Evolutionary conservation across 345 rosid species (phyloP).

Genomic region (Boechera retrofracta): DNA sequence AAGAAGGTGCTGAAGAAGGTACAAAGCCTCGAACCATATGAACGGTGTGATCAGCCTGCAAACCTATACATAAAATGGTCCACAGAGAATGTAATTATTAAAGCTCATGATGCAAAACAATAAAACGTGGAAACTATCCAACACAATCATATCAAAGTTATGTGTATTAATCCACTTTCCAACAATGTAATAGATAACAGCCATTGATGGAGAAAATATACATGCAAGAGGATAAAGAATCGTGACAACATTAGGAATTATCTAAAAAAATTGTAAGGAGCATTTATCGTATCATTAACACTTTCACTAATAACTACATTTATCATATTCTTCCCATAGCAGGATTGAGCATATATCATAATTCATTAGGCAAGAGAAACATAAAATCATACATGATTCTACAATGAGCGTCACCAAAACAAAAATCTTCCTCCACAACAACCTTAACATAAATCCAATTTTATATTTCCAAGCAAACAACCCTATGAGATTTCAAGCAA

Average conservation of each 20-base stretch:
- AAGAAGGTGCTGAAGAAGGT: slow-evolving; percentile 58
- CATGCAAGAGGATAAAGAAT: background rate
- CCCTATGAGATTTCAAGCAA: slow-evolving; percentile 3
- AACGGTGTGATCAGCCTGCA: slow-evolving; percentile 92
- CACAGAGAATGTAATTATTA: slow-evolving; percentile 21
- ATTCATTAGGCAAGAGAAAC: background rate
- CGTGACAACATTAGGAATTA: background rate
- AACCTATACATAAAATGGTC: slow-evolving; percentile 51
- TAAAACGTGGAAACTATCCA: slow-evolving; percentile 1
- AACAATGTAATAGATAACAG: background rate
- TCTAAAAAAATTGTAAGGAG: background rate
- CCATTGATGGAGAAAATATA: background rate
- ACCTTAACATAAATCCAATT: background rate
- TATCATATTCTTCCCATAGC: slow-evolving; percentile 6
- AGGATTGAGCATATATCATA: background rate
- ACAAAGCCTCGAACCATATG: slow-evolving; percentile 89
- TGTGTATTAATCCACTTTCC: background rate
- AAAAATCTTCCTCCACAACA: background rate
- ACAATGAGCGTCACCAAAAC: slow-evolving; percentile 25
- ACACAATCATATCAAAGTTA: slow-evolving; percentile 12
- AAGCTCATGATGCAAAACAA: slow-evolving; percentile 1
- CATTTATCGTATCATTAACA: background rate
- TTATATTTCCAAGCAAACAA: slow-evolving; percentile 14
- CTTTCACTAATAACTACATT: background rate
- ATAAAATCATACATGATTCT: slow-evolving; percentile 60